Evolutionary conservation across 805 yeast genomes (phyloP).

Genomic region (Jamesozyma lodderae): DNA sequence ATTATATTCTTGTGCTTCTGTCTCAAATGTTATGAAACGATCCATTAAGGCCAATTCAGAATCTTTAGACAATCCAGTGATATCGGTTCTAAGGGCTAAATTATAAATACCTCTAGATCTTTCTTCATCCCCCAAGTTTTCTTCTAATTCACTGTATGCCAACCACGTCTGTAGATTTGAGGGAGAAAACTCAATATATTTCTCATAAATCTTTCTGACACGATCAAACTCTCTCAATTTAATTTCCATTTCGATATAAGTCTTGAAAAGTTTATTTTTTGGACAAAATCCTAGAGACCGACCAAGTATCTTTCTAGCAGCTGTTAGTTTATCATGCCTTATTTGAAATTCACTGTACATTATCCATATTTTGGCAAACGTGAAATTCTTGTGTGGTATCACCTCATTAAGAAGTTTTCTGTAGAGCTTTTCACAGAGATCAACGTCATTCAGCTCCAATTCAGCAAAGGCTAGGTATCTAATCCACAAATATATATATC

Average conservation of each 20-base stretch:
- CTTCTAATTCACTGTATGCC: constrained; percentile 62
- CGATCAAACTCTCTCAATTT: constrained; percentile 71
- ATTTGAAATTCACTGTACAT: constrained; percentile 63
- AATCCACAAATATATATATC: constrained; percentile 66
- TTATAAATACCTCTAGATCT: constrained; percentile 58
- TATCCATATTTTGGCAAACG: constrained; percentile 71
- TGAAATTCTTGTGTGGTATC: constrained; percentile 52
- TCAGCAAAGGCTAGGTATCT: constrained; percentile 58
- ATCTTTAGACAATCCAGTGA: constrained; percentile 12
- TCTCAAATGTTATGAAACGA: constrained; percentile 47
- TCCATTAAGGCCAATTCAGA: constrained; percentile 24
- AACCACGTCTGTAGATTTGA: constrained; percentile 38
- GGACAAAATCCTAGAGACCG: constrained; percentile 61
- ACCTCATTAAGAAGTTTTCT: constrained; percentile 35
- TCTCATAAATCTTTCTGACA: constrained; percentile 63
- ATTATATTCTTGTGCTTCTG: constrained; percentile 49
- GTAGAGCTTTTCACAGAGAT: constrained; percentile 44
- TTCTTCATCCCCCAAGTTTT: constrained; percentile 53
- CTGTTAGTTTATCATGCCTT: constrained; percentile 42
- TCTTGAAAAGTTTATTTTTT: constrained; percentile 46
- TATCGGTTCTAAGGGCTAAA: constrained; percentile 34
- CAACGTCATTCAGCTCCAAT: constrained; percentile 34
- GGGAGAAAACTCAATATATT: constrained; percentile 34
- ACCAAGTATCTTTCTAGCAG: constrained; percentile 65
- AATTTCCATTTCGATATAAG: constrained; percentile 61